These are phyloP conservation scores for Phialocephala sp. DNA, from an alignment of 2,329 filamentous ascomycete genomes.

Conservation along the genomic window DNA sequence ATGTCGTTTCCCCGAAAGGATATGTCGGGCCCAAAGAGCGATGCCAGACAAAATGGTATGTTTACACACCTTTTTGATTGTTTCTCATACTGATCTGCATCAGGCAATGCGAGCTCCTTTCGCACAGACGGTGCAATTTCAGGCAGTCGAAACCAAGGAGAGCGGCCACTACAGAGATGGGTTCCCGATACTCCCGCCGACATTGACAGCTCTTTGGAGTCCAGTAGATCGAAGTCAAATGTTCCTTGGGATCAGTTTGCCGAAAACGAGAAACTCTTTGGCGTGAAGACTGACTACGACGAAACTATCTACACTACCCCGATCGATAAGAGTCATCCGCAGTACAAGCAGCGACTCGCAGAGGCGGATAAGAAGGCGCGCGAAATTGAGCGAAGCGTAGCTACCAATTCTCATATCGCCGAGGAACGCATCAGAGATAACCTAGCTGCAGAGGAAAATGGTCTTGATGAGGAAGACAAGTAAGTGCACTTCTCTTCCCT, in stretches of 20 bases:
- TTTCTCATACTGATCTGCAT: constrained; percentile 30
- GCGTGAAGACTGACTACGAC: constrained; percentile 87
- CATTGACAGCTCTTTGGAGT: constrained; percentile 74
- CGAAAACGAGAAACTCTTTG: constrained; percentile 85
- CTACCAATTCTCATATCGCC: constrained; percentile 81
- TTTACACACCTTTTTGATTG: background rate
- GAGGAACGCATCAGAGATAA: constrained; percentile 83
- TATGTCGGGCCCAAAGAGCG: constrained; percentile 57
- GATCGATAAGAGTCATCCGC: constrained; percentile 83
- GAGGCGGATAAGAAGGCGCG: constrained; percentile 83
- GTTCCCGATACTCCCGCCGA: constrained; percentile 69
- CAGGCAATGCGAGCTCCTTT: constrained; percentile 73
- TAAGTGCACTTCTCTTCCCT: constrained; percentile 50
- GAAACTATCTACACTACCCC: constrained; percentile 93
- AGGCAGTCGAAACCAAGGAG: constrained; percentile 68
- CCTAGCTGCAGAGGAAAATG: constrained; percentile 67
- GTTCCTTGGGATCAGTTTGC: constrained; percentile 90
- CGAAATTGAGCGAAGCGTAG: constrained; percentile 81
- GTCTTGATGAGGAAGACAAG: constrained; percentile 90
- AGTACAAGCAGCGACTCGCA: constrained; percentile 78
- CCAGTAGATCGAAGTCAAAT: constrained; percentile 34
- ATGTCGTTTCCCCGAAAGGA: constrained; percentile 69
- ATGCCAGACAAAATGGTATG: constrained; percentile 62
- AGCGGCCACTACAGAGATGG: constrained; percentile 83
- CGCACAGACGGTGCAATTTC: constrained; percentile 91